Conservation (phyloP, 169 alveolate species). For the Theileria parva region DNA sequence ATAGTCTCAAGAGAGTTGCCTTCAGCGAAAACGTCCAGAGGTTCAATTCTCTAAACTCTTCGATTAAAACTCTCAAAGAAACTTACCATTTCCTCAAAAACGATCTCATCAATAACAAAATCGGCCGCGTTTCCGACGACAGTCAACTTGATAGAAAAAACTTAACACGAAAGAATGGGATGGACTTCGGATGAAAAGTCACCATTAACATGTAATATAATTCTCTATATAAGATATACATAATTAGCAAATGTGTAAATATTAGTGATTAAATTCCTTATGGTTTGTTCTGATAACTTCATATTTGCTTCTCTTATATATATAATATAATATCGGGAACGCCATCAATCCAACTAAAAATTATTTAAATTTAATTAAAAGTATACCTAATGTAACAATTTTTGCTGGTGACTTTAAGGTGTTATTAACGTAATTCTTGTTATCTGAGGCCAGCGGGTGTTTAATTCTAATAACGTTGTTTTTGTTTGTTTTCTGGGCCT, state of each 20-base stretch:
- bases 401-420: conserved; percentile 4
- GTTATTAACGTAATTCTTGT: conserved; percentile 10
- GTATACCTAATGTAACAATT: conserved; percentile 7
- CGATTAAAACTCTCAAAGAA: background rate
- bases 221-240: background rate
- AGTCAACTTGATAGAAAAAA: background rate
- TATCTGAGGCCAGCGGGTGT: conserved; percentile 22
- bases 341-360: background rate
- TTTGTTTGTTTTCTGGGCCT: conserved; percentile 27
- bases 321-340: background rate
- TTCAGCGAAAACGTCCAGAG: background rate
- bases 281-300: background rate
- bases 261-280: background rate
- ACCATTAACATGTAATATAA: background rate
- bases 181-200: background rate
- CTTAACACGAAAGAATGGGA: background rate
- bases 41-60: background rate
- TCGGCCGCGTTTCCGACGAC: background rate
- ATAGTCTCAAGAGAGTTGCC: background rate
- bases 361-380: background rate
- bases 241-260: background rate
- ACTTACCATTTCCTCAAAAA: background rate
- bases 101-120: background rate
- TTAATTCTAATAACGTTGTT: conserved; percentile 43
- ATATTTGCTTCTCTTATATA: background rate